Percentiles rank a stretch among this genome's conserved stretches.
These are phyloP conservation scores for Podaxis sp. DNA, from an alignment of 768 basidiomycete species.

Conservation along the genomic window DNA sequence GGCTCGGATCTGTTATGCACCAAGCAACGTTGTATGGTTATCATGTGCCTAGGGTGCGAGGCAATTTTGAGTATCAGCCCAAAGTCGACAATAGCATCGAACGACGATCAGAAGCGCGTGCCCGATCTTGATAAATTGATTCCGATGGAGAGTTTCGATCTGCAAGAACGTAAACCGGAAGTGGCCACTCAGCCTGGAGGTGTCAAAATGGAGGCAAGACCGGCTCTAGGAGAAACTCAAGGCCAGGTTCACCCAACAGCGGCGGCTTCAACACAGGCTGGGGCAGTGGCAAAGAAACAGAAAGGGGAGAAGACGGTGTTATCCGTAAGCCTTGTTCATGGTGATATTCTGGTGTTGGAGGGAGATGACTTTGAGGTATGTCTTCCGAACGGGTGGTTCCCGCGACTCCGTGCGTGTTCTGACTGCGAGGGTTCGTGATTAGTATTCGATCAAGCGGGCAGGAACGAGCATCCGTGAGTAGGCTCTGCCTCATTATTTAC, in stretches of 20 bases:
- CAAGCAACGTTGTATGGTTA: conserved; percentile 21
- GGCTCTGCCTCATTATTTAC: background rate
- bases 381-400: background rate
- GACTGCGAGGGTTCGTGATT: conserved; percentile 9
- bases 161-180: background rate
- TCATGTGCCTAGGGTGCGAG: conserved; percentile 37
- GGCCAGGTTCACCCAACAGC: background rate
- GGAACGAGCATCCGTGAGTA: conserved; percentile 41
- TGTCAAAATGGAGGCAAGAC: background rate
- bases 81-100: conserved; percentile 9
- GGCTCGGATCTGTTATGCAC: conserved; percentile 21
- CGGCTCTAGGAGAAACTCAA: background rate
- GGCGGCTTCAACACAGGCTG: background rate
- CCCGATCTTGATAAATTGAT: conserved; percentile 11
- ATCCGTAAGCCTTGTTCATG: conserved; percentile 37
- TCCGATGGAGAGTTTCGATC: conserved; percentile 12
- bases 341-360: conserved; percentile 35
- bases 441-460: conserved; percentile 42
- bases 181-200: background rate
- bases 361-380: conserved; percentile 41
- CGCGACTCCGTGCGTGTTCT: background rate
- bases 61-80: conserved; percentile 27
- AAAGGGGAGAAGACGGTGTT: conserved; percentile 10
- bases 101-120: conserved; percentile 1
- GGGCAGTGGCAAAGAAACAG: conserved; percentile 1